Conservation (phyloP, 345 rosid genomes). For the Tarenaya hassleriana region DNA sequence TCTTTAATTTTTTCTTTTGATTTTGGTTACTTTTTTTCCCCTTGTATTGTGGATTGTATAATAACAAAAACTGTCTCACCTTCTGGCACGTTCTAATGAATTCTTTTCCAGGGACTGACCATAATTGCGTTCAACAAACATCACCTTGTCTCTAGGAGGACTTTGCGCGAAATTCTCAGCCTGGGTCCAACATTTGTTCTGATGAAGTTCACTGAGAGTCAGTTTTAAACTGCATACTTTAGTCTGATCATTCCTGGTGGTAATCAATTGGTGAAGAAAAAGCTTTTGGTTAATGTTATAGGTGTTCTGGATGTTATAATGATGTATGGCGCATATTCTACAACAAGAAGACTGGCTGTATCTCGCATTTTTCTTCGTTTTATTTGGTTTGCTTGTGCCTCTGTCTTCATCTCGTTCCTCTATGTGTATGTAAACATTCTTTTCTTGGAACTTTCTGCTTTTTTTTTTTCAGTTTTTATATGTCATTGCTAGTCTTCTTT, state of each 20-base stretch:
- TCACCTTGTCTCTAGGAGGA: constrained; percentile 42
- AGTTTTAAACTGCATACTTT: constrained; percentile 21
- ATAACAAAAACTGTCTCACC: background rate
- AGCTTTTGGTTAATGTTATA: constrained; percentile 26
- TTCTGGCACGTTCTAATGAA: constrained; percentile 16
- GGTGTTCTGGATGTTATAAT: constrained; percentile 86
- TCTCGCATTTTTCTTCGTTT: constrained; percentile 85
- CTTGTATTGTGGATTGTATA: constrained; percentile 1
- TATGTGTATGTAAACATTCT: constrained; percentile 63
- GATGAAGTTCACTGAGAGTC: constrained; percentile 92
- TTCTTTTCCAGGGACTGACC: constrained; percentile 57
- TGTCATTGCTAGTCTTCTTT: constrained; percentile 8
- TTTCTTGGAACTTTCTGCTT: constrained; percentile 6
- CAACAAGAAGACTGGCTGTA: constrained; percentile 66
- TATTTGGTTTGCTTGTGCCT: constrained; percentile 70
- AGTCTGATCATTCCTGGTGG: background rate
- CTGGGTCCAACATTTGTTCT: constrained; percentile 92
- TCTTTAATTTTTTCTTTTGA: constrained; percentile 13
- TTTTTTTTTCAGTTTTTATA: constrained; percentile 14
- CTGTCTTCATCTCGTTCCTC: constrained; percentile 68
- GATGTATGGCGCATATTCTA: constrained; percentile 98
- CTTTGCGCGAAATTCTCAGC: constrained; percentile 66
- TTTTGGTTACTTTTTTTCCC: too few relatives aligned
- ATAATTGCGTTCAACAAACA: constrained; percentile 75
- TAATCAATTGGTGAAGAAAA: constrained; percentile 8